These are phyloP conservation scores for Amanita brunnescens DNA, from an alignment of 768 basidiomycete genomes.

Conservation along the genomic window DNA sequence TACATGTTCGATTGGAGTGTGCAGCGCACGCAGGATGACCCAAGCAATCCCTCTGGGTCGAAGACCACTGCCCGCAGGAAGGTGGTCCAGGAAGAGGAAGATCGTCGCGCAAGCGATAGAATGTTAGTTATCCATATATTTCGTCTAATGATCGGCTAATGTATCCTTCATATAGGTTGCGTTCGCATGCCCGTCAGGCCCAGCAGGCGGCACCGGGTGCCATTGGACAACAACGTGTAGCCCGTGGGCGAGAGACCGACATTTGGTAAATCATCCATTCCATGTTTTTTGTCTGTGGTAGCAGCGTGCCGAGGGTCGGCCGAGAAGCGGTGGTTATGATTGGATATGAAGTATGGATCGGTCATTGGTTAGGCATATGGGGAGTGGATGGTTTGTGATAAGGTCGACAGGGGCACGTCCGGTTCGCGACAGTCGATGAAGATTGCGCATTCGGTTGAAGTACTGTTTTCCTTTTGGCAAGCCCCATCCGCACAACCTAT, in stretches of 20 bases:
- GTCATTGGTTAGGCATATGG: conserved; percentile 14
- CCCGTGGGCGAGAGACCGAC: conserved; percentile 40
- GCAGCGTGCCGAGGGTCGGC: conserved; percentile 38
- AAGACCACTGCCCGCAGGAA: conserved; percentile 63
- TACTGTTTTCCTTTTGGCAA: conserved; percentile 2
- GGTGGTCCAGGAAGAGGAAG: conserved; percentile 80
- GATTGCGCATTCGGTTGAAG: conserved; percentile 18
- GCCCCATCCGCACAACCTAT: conserved; percentile 5
- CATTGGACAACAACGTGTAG: conserved; percentile 35
- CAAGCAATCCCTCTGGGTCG: conserved; percentile 47
- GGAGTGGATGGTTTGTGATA: conserved; percentile 3
- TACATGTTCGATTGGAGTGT: conserved; percentile 99
- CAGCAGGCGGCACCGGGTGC: conserved; percentile 52
- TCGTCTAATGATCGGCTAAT: conserved; percentile 14
- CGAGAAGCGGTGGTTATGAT: conserved; percentile 41
- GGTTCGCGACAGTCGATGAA: conserved; percentile 24
- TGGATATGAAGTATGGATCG: conserved; percentile 26
- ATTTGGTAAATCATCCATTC: conserved; percentile 39
- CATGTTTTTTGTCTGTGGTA: conserved; percentile 24
- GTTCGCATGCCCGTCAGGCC: conserved; percentile 79
- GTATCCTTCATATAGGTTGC: conserved; percentile 45
- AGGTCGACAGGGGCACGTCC: conserved; percentile 29
- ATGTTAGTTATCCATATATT: conserved; percentile 47
- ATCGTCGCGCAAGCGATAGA: conserved; percentile 72
- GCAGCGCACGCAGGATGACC: conserved; percentile 69